Evolutionary conservation across 768 basidiomycete species (phyloP).

Genomic region (Trametes elegans): DNA sequence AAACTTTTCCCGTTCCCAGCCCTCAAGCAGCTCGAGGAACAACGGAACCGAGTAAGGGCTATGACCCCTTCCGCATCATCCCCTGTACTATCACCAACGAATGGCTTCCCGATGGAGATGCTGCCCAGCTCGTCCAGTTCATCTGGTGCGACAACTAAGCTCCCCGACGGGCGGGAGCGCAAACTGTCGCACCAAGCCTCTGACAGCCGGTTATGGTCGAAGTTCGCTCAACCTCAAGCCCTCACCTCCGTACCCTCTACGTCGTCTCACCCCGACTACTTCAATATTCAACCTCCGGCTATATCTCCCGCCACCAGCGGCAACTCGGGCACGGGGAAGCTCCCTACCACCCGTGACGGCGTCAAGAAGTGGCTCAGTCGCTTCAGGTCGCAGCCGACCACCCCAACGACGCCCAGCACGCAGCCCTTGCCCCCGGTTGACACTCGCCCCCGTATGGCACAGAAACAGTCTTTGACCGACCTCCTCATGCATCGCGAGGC

Average conservation of each 20-base stretch:
- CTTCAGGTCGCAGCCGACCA: conserved; percentile 44
- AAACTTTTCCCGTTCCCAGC: conserved; percentile 93
- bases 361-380: conserved; percentile 78
- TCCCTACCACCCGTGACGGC: conserved; percentile 75
- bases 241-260: conserved; percentile 44
- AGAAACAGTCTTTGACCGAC: conserved; percentile 70
- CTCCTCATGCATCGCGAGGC: conserved; percentile 58
- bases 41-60: conserved; percentile 57
- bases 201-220: conserved; percentile 61
- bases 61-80: conserved; percentile 48
- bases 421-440: conserved; percentile 25
- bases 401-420: conserved; percentile 32
- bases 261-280: conserved; percentile 40
- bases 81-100: conserved; percentile 43
- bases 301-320: conserved; percentile 34
- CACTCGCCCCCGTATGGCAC: conserved; percentile 37
- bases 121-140: conserved; percentile 43
- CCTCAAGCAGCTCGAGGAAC: conserved; percentile 74
- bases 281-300: conserved; percentile 5
- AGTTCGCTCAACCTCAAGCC: conserved; percentile 41
- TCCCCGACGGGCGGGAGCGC: conserved; percentile 57
- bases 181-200: conserved; percentile 68
- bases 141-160: conserved; percentile 45
- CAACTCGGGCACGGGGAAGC: conserved; percentile 42
- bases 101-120: conserved; percentile 41